Conservation (phyloP, 1,284 basidiomycete genomes). For the Ganoderma lucidum region DNA sequence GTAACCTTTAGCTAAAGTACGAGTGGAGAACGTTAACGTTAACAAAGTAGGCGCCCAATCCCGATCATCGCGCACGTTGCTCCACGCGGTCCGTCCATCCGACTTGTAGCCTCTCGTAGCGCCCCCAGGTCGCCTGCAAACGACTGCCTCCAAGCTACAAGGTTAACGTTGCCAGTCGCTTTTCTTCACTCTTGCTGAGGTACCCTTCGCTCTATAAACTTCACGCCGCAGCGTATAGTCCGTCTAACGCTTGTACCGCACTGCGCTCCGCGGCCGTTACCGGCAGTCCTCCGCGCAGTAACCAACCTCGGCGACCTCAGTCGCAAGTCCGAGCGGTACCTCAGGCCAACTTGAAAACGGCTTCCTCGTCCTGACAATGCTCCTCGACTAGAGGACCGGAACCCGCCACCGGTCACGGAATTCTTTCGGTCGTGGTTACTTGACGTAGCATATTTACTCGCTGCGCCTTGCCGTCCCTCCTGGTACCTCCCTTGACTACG, state of each 20-base stretch:
- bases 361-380: background rate
- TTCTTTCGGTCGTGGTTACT: background rate
- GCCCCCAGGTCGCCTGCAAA: background rate
- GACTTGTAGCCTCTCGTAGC: background rate
- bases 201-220: background rate
- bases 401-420: background rate
- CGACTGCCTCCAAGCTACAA: background rate
- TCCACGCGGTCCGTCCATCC: slow-evolving; percentile 7
- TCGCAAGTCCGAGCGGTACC: no score
- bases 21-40: background rate
- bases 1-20: background rate
- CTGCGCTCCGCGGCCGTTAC: background rate
- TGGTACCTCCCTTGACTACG: background rate
- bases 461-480: background rate
- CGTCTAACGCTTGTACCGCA: background rate
- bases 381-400: background rate
- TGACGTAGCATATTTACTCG: background rate
- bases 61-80: slow-evolving; percentile 20
- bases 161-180: background rate
- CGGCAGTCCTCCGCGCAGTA: background rate
- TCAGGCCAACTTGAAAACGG: background rate
- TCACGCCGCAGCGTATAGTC: background rate
- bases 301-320: background rate
- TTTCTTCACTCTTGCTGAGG: background rate
- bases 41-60: slow-evolving; percentile 6